phyloP scores from a whole-genome alignment of 1,284 basidiomycete genomes.

The Leccinum subrobustum region DNA sequence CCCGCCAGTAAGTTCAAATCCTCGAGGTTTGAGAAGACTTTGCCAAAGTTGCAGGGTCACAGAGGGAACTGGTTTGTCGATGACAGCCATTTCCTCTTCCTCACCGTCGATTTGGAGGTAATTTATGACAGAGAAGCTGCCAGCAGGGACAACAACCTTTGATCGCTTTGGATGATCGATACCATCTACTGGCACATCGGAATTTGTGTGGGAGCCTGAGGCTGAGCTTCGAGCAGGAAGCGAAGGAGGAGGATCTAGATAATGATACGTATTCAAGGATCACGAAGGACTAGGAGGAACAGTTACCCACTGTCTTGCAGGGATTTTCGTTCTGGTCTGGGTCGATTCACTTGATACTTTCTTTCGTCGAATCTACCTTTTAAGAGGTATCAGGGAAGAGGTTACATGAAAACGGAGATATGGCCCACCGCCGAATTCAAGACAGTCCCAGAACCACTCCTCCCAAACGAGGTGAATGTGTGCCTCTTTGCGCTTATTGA shows the following conservation, averaged over 20 bases:
- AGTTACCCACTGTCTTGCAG: conserved; percentile 32
- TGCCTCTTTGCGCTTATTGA: conserved; percentile 62
- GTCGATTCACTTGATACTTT: conserved; percentile 55
- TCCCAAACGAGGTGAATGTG: conserved; percentile 76
- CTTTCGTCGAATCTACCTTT: conserved; percentile 51
- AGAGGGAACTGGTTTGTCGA: conserved; percentile 53
- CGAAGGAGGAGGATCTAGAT: conserved; percentile 17
- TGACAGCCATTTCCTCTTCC: conserved; percentile 51
- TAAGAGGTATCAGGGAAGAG: neutral
- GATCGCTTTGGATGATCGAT: neutral
- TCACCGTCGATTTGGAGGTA: conserved; percentile 17
- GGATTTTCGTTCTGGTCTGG: conserved; percentile 53
- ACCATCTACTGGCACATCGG: conserved; percentile 12
- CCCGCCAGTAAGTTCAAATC: conserved; percentile 56
- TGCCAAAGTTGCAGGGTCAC: conserved; percentile 67
- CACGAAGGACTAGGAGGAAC: neutral
- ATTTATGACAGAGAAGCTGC: conserved; percentile 27
- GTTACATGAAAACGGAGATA: neutral
- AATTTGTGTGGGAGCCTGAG: conserved; percentile 15
- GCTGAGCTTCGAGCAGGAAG: conserved; percentile 17
- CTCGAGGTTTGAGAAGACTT: conserved; percentile 59
- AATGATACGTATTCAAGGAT: conserved; percentile 5
- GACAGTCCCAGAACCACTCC: conserved; percentile 84
- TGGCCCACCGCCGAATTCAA: conserved; percentile 60
- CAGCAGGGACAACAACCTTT: conserved; percentile 11